phyloP scores from a whole-genome alignment of 2,329 filamentous ascomycete species.

The Stagonosporopsis rhizophila region DNA sequence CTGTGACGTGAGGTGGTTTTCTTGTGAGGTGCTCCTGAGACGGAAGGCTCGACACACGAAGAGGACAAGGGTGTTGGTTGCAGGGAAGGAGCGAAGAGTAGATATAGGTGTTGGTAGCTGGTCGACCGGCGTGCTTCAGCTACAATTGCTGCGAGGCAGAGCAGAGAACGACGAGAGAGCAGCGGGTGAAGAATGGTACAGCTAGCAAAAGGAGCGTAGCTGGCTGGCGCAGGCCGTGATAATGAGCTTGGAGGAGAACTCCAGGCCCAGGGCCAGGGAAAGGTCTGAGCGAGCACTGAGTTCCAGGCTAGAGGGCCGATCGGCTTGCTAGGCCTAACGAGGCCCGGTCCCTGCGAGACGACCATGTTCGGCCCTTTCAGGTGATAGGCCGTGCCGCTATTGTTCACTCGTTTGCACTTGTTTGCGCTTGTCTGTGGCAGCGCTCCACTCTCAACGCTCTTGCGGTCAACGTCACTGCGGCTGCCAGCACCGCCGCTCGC shows the following conservation, averaged over 20 bases:
- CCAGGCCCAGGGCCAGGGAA: constrained; percentile 21
- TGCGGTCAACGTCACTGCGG: neutral
- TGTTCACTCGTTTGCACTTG: constrained; percentile 13
- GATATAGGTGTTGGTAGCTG: constrained; percentile 19
- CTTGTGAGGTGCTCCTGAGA: constrained; percentile 1
- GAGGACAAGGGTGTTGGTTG: constrained; percentile 1
- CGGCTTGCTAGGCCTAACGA: constrained; percentile 10
- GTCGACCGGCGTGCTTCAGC: constrained; percentile 26
- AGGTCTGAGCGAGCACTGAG: constrained; percentile 30
- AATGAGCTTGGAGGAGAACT: constrained; percentile 23
- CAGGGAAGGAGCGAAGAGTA: constrained; percentile 24
- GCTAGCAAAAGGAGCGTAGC: constrained; percentile 18
- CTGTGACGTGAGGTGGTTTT: constrained; percentile 6
- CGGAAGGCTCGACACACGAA: constrained; percentile 4
- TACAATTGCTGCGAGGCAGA: constrained; percentile 21
- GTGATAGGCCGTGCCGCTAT: constrained; percentile 19
- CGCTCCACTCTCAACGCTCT: constrained; percentile 9
- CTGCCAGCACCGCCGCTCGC: neutral
- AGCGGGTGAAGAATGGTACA: constrained; percentile 12
- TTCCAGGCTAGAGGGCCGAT: constrained; percentile 21
- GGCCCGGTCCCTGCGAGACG: constrained; percentile 6
- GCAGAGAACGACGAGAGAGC: constrained; percentile 21
- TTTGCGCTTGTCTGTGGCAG: constrained; percentile 8
- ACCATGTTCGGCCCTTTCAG: constrained; percentile 14
- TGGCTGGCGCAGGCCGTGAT: constrained; percentile 24